Base-by-base conservation (phyloP, 2,329 filamentous ascomycete species). In the Coleophoma cylindrospora region DNA sequence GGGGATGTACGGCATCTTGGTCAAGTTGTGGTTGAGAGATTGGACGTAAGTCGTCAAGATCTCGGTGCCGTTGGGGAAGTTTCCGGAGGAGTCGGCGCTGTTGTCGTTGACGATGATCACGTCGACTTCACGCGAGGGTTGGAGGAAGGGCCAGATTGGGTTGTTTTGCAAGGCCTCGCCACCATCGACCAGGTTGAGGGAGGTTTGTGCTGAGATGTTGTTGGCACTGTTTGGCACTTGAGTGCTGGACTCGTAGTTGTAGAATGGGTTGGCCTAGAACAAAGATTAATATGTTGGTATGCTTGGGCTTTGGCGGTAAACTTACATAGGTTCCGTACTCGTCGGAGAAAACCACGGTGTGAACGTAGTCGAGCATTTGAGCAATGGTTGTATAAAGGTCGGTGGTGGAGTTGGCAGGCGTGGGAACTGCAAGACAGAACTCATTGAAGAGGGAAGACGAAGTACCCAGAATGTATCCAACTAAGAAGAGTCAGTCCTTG, bases 51-150 rank as follows among this genome's bases (percentile, higher is more conserved):
- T 80, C 50, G 77, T 75, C 49, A 74, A 71, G 48, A 83, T 66
- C 47, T 80, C 79, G 34, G 75, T 76, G 50, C 81, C 83, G 62
- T 85, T 77, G 56, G 83, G 83, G 74, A 77, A 86, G 65, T 70
- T 68, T 60, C 68, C 69, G 44, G 69, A 63, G 0, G 79, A 84
- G 66, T 87, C 83, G 58, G 80, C 81, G 5, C 75, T 78, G 47
- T 81, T 82, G 68, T 87, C 84, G 61, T 81, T 74, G 45, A 82
- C 81, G 64, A 86, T 76, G 61, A 87, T 74, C 47, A 86, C 77
- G 62, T 84, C 80, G 53, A 86, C 72, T 51, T 69, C 64, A 49
- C 81, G 76, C 7, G 70, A 57, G 45, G 70, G 67, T 48, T 77
- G 73, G 57, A 79, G 66, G 34, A 80, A 68, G 0, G 76, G 76